Evolutionary conservation across 139 green algal genomes (phyloP), one percentile per base, ranked within the genome.

Genomic region (Diplosphaera chodatii): DNA sequence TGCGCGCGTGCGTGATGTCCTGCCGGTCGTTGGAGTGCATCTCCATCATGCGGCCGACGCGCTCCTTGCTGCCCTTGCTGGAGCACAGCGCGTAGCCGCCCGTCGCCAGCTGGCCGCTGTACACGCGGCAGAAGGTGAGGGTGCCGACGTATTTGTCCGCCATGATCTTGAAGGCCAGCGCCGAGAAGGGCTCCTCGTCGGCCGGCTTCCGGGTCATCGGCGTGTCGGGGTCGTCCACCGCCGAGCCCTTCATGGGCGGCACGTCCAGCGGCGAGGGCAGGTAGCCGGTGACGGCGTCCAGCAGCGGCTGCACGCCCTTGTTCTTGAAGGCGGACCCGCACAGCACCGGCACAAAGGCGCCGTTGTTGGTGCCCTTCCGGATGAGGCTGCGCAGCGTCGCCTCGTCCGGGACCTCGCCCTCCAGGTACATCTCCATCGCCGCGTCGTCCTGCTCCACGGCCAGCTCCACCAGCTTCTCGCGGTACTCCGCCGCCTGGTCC

Each of bases 291-390:
- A 71, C 71, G 59, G 92, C 92, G 77, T 99, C 96, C 75, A 99
- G 86, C 86, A 99, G 87, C 0, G 95, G 89, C 88, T 99, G 95
- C 77, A 99, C 96, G 40, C 96, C 96, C 90, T 99, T 99, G 92
- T 99, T 99, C 90, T 99, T 99, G 91, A 99, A 99, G 32, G 96
- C 96, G 1, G 91, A 91, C 56, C 95, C 95, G 78, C 94, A 99
- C 33, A 91, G 63, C 73, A 99, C 87, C 41, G 95, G 95, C 73
- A 97, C 90, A 80, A 99, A 98, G 4, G 71, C 71, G 40, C 80
- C 76, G 28, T 32, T 83, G 48, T 97, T 87, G 66, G 88, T 93
- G 66, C 96, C 96, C 85, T 93, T 96, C 76, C 96, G 87, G 82
- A 99, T 94, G 74, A 98, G 87, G 55, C 71, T 69, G 64, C 83